These are phyloP conservation scores for Tylopilus felleus DNA, from an alignment of 768 basidiomycete species.

Conservation along the genomic window DNA sequence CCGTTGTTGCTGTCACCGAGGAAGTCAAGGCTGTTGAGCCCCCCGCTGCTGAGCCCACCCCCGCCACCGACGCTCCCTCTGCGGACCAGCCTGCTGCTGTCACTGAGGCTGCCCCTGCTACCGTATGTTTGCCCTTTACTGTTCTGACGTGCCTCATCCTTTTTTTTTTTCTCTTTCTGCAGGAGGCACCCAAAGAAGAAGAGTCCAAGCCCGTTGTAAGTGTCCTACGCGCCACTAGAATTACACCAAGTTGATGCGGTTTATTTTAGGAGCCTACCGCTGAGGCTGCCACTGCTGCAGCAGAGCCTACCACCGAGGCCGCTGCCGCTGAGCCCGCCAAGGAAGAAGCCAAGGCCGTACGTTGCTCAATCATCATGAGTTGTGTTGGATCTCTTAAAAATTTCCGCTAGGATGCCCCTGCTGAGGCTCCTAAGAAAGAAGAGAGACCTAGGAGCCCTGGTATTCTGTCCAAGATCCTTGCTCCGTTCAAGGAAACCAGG, in stretches of 20 bases:
- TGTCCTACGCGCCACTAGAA: not conserved
- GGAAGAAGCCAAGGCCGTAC: slow-evolving; percentile 43
- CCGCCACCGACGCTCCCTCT: slow-evolving; percentile 29
- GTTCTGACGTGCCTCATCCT: not conserved
- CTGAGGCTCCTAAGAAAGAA: slow-evolving; percentile 61
- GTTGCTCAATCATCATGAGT: slow-evolving; percentile 15
- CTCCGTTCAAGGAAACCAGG: slow-evolving; percentile 63
- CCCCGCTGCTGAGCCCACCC: slow-evolving; percentile 28
- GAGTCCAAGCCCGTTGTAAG: slow-evolving; percentile 39
- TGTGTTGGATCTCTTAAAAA: slow-evolving; percentile 31
- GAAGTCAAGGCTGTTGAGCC: slow-evolving; percentile 52
- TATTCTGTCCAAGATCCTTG: slow-evolving; percentile 73
- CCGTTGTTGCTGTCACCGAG: slow-evolving; percentile 48
- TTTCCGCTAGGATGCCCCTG: slow-evolving; percentile 38
- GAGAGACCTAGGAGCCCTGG: slow-evolving; percentile 79
- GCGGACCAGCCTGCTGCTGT: slow-evolving; percentile 25
- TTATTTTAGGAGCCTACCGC: slow-evolving; percentile 35
- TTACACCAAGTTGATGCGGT: not conserved
- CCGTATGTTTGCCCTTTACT: slow-evolving; percentile 27
- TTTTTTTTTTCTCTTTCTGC: too few species aligned
- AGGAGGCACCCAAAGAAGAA: slow-evolving; percentile 45
- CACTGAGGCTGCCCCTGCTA: slow-evolving; percentile 33
- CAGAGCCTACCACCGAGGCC: slow-evolving; percentile 30
- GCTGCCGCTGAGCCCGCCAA: slow-evolving; percentile 35
- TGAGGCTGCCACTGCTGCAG: slow-evolving; percentile 24